Conservation (phyloP, 805 yeast species). For the Lachancea mirantina region DNA sequence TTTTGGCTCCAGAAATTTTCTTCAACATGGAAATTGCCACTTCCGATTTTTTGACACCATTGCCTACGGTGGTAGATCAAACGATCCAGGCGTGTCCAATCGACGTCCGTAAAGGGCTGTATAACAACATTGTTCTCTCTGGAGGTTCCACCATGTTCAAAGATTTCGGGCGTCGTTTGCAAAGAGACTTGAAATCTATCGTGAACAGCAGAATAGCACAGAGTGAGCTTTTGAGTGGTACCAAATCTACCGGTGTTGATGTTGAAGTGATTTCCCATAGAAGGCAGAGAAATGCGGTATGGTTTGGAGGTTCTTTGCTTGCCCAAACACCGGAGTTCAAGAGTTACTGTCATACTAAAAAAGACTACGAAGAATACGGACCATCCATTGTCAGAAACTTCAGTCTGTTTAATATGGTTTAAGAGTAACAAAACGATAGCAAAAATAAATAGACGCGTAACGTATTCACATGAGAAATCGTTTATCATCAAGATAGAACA, state of each 20-base stretch:
- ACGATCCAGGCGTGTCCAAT: slow-evolving; percentile 94
- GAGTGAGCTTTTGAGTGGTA: slow-evolving; percentile 68
- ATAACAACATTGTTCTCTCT: slow-evolving; percentile 88
- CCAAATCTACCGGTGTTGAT: slow-evolving; percentile 86
- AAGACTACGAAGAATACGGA: slow-evolving; percentile 96
- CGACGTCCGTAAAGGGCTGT: slow-evolving; percentile 94
- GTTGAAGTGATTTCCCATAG: slow-evolving; percentile 96
- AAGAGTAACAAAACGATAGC: slow-evolving; percentile 14
- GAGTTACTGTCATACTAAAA: slow-evolving; percentile 93
- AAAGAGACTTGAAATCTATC: slow-evolving; percentile 81
- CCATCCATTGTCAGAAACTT: slow-evolving; percentile 97
- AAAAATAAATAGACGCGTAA: background rate
- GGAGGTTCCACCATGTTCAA: slow-evolving; percentile 99
- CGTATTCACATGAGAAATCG: no score
- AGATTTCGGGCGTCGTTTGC: slow-evolving; percentile 95
- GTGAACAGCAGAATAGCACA: slow-evolving; percentile 83
- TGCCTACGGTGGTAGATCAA: slow-evolving; percentile 92
- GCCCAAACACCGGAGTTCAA: slow-evolving; percentile 97
- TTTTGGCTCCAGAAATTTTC: slow-evolving; percentile 97
- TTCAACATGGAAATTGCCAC: slow-evolving; percentile 97
- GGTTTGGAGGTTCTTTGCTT: slow-evolving; percentile 97
- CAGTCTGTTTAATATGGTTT: slow-evolving; percentile 87
- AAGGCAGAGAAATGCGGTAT: slow-evolving; percentile 96
- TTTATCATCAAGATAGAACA: no score
- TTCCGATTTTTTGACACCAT: slow-evolving; percentile 89